Evolutionary conservation across 345 rosid genomes (phyloP).

Genomic region (Melaleuca quinquenervia): DNA sequence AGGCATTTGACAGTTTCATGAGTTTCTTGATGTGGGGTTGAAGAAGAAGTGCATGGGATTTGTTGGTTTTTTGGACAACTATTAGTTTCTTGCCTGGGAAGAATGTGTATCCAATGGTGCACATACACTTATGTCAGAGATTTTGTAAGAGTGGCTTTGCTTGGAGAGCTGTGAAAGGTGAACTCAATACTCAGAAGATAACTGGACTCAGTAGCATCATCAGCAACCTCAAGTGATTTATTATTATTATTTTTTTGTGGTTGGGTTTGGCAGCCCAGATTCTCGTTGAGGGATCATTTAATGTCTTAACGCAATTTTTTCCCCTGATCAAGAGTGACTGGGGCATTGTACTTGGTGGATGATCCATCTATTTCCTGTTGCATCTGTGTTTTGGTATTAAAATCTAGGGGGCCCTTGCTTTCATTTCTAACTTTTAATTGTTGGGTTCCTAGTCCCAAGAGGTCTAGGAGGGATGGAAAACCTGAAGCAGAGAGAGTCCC

Average conservation of each 20-base stretch:
- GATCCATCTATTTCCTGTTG: not conserved
- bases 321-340: not conserved
- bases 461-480: slow-evolving; percentile 66
- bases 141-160: not conserved
- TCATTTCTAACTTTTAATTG: not conserved
- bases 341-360: not conserved
- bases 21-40: not conserved
- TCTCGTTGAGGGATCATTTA: not conserved
- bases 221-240: not conserved
- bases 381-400: not conserved
- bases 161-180: not conserved
- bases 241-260: not conserved
- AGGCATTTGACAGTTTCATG: fast-evolving
- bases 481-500: slow-evolving; percentile 34
- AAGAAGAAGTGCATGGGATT: not conserved
- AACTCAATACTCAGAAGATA: not conserved
- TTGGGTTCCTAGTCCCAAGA: slow-evolving; percentile 51
- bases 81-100: not conserved
- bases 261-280: not conserved
- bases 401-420: not conserved
- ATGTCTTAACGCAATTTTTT: not conserved
- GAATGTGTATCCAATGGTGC: not conserved
- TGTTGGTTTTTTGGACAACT: not conserved
- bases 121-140: not conserved
- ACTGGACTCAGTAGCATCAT: not conserved